A percentile compares a stretch with the other conserved stretches of the same genome.
Evolutionary conservation across 345 rosid species (phyloP).

Genomic region (Salix caprea): DNA sequence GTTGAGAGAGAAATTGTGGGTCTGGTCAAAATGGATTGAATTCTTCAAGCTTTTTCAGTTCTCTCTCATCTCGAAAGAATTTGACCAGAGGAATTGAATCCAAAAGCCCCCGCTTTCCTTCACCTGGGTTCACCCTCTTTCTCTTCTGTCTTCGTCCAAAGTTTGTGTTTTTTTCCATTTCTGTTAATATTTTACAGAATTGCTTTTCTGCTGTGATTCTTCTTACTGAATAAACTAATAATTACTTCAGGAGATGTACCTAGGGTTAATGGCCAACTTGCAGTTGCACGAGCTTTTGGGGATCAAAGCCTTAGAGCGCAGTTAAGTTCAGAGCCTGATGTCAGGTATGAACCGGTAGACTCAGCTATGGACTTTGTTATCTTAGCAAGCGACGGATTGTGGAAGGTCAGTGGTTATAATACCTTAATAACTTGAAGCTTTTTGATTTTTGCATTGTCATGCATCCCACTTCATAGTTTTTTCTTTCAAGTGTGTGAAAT

Average conservation of each 20-base stretch:
- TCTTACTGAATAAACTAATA: not conserved
- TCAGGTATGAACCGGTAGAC: slow-evolving; percentile 43
- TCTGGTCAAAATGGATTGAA: too few relatives aligned
- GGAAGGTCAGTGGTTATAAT: slow-evolving; percentile 51
- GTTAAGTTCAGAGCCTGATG: slow-evolving; percentile 53
- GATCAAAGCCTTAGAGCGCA: slow-evolving; percentile 41
- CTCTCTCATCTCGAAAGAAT: too few relatives aligned
- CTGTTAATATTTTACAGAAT: not conserved
- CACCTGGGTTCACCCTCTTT: too few relatives aligned
- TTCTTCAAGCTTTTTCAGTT: too few relatives aligned
- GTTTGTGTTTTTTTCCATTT: too few relatives aligned
- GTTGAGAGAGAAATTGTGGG: too few relatives aligned
- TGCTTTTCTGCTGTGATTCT: not conserved
- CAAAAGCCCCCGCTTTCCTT: too few relatives aligned
- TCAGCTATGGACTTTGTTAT: slow-evolving; percentile 42
- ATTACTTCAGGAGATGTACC: slow-evolving; percentile 31
- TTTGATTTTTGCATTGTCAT: not conserved
- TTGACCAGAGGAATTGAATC: too few relatives aligned
- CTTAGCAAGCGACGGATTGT: slow-evolving; percentile 57
- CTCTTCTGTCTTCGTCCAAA: too few relatives aligned
- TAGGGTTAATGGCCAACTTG: slow-evolving; percentile 37
- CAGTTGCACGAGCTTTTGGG: slow-evolving; percentile 39
- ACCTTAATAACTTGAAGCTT: not conserved
- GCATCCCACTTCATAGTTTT: not conserved
- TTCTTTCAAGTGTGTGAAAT: not conserved